Percentiles rank a stretch among this genome's conserved stretches.
Evolutionary conservation across 345 rosid species (phyloP).

Genomic region (Aquilaria yunnanensis): DNA sequence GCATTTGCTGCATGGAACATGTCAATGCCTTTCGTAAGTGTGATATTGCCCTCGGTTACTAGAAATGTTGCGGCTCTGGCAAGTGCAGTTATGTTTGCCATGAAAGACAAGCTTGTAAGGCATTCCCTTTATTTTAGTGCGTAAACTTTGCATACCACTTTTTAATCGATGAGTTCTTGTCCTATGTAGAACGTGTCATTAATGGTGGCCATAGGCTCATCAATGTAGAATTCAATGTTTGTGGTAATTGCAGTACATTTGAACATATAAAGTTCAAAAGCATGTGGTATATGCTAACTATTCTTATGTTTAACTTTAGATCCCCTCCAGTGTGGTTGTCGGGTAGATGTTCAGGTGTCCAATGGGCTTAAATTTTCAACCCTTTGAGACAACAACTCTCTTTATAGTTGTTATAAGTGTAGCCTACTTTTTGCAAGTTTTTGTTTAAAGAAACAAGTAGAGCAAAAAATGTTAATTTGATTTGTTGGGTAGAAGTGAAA

Average conservation of each 20-base stretch:
- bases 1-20: slow-evolving; percentile 61
- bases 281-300: too few species aligned
- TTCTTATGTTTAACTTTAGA: slow-evolving; percentile 12
- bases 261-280: neutral
- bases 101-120: slow-evolving; percentile 87
- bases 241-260: slow-evolving; percentile 40
- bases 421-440: slow-evolving; percentile 43
- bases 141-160: neutral
- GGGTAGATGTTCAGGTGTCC: slow-evolving; percentile 39
- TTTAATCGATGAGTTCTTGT: neutral
- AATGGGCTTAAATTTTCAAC: slow-evolving; percentile 39
- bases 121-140: neutral
- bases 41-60: slow-evolving; percentile 78
- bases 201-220: slow-evolving; percentile 92
- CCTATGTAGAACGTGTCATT: slow-evolving; percentile 61
- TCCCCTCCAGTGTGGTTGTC: slow-evolving; percentile 39
- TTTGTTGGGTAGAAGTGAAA: too few species aligned
- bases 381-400: slow-evolving; percentile 34
- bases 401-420: slow-evolving; percentile 34
- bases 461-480: too few species aligned
- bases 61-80: slow-evolving; percentile 93
- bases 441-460: neutral
- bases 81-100: slow-evolving; percentile 83
- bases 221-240: slow-evolving; percentile 83
- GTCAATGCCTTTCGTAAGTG: slow-evolving; percentile 73